These are phyloP conservation scores for Solanum bulbocastanum DNA, from an alignment of 257 asterid species.

Conservation along the genomic window DNA sequence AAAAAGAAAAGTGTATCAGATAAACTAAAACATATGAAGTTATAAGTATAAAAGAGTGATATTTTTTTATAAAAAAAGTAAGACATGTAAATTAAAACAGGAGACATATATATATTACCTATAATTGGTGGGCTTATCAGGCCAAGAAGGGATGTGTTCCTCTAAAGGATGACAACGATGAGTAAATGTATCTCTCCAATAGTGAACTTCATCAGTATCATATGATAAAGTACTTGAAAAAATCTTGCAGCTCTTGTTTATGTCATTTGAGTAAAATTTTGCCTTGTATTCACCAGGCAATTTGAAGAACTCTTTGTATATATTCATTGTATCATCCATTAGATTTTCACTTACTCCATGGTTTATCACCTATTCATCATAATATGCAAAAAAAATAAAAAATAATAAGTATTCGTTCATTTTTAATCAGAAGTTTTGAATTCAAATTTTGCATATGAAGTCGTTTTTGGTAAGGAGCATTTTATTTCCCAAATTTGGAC, in stretches of 20 bases:
- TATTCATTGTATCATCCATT: constrained; percentile 18
- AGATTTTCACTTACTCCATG: constrained; percentile 38
- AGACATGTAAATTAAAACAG: background rate
- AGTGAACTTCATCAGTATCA: constrained; percentile 10
- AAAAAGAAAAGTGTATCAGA: no score
- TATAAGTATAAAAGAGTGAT: background rate
- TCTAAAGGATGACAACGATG: constrained; percentile 53
- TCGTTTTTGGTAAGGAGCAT: background rate
- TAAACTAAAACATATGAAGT: no score
- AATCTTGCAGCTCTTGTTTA: constrained; percentile 26
- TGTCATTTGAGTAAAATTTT: constrained; percentile 12
- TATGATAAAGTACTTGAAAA: constrained; percentile 17
- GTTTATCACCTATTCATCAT: constrained; percentile 24
- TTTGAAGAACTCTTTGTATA: constrained; percentile 27
- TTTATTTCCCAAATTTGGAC: background rate
- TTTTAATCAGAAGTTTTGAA: background rate
- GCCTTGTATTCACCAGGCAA: constrained; percentile 30
- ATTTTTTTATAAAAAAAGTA: no score
- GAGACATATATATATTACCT: background rate
- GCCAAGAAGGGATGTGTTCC: constrained; percentile 45
- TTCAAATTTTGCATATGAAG: background rate
- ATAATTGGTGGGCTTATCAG: constrained; percentile 26
- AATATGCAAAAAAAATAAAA: background rate
- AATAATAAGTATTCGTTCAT: background rate
- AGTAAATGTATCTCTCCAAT: constrained; percentile 9